Percentiles rank a stretch among this genome's conserved stretches.
phyloP scores from a whole-genome alignment of 2,329 filamentous ascomycete species.

The Paramyrothecium sp. region DNA sequence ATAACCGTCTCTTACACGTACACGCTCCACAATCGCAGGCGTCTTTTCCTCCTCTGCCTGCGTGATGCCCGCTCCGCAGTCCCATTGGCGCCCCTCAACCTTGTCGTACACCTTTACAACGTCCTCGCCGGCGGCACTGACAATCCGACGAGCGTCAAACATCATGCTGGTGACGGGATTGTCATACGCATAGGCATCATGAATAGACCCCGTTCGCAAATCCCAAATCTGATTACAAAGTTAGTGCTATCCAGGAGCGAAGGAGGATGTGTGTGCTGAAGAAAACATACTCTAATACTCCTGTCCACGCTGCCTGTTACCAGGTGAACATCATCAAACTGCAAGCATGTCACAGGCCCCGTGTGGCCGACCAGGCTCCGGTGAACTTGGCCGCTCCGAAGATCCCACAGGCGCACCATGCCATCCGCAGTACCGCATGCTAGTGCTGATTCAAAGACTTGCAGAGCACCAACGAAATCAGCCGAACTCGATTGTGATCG shows the following conservation, averaged over 20 bases:
- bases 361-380: constrained; percentile 94
- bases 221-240: constrained; percentile 82
- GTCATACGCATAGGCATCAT: constrained; percentile 95
- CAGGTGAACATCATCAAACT: constrained; percentile 94
- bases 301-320: constrained; percentile 91
- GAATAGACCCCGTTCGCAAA: constrained; percentile 90
- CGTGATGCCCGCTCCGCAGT: constrained; percentile 81
- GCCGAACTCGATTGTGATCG: constrained; percentile 64
- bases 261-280: not conserved
- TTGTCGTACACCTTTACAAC: constrained; percentile 99
- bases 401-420: constrained; percentile 95
- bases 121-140: constrained; percentile 84
- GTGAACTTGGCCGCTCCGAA: constrained; percentile 95
- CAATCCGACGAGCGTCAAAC: constrained; percentile 90
- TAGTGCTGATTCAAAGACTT: constrained; percentile 93
- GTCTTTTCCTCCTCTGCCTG: constrained; percentile 65
- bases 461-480: constrained; percentile 91
- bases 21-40: constrained; percentile 74
- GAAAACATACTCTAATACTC: constrained; percentile 81
- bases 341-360: constrained; percentile 86
- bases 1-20: constrained; percentile 91
- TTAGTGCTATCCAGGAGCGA: constrained; percentile 18
- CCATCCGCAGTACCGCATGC: constrained; percentile 97
- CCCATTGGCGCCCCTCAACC: constrained; percentile 92
- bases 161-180: constrained; percentile 92